Conservation (phyloP, 73 alveolate genomes). For the Tetrahymena borealis region DNA sequence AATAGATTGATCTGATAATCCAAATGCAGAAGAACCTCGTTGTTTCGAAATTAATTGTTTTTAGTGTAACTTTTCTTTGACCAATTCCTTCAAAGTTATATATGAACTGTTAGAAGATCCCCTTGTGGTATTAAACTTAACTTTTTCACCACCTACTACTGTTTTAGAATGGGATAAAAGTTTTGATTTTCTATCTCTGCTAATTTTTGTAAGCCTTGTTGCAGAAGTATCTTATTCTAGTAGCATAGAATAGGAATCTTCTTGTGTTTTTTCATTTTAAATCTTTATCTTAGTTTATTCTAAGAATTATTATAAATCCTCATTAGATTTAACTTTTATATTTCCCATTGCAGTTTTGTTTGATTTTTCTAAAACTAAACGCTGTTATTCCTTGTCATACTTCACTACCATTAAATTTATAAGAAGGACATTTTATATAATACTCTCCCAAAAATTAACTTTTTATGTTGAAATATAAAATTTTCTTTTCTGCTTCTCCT, state of each 20-base stretch:
- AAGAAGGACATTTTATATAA: background rate
- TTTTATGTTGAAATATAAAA: background rate
- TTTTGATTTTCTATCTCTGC: background rate
- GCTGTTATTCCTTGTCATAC: background rate
- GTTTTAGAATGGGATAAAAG: background rate
- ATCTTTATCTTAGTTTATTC: background rate
- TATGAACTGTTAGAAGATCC: background rate
- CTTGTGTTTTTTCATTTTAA: background rate
- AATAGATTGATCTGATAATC: background rate
- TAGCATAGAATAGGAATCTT: background rate
- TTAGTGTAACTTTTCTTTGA: background rate
- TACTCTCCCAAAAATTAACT: background rate
- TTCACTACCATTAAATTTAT: background rate
- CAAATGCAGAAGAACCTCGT: background rate
- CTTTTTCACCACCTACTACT: background rate
- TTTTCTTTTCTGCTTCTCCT: background rate
- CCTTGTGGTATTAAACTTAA: background rate
- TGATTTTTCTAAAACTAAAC: background rate
- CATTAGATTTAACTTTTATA: background rate
- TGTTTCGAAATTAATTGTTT: background rate
- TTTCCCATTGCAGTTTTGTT: background rate
- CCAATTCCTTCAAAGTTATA: background rate
- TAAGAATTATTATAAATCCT: background rate
- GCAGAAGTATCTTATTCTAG: background rate
- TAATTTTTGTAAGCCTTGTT: background rate